Evolutionary conservation across 805 yeast genomes (phyloP), one percentile per base, ranked within the genome.

Genomic region (Candida hungchunana): DNA sequence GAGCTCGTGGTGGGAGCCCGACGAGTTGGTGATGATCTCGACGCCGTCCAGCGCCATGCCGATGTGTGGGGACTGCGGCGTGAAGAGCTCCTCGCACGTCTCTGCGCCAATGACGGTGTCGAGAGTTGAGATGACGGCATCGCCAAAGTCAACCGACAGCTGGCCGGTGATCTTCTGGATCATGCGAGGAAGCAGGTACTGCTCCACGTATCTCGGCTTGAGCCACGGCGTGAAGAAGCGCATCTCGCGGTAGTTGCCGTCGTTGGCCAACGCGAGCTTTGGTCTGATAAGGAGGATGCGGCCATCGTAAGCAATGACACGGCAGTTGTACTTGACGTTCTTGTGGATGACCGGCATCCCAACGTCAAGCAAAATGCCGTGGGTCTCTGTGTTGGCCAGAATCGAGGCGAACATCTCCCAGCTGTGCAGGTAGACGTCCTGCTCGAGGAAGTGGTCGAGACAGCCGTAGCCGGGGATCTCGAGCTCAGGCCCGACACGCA

Each of bases 211-310:
- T 48, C 81, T 77, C 4, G 88, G 77, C 36, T 86, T 75, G 51
- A 76, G 65, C 98, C 98, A 93, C 10, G 97, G 96, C 0, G 95
- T 85, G 60, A 93, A 93, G 59, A 80, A 87, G 51, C 99, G 73
- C 97, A 93, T 89, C 60, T 93, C 99, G 33, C 98, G 75, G 63
- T 94, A 93, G 58, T 93, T 93, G 1, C 99, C 99, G 63, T 93
- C 98, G 56, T 93, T 94, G 13, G 97, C 97, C 33, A 93, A 71
- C 75, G 88, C 81, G 29, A 93, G 55, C 58, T 93, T 93, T 13
- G 99, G 99, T 51, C 97, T 75, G 48, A 93, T 90, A 47, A 90
- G 68, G 29, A 89, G 60, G 37, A 93, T 83, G 52, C 76, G 67
- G 23, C 89, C 87, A 62, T 88, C 79, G 56, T 77, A 74, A 2